phyloP scores from a whole-genome alignment of 2,329 filamentous ascomycete species.

The Penicillium sp. region DNA sequence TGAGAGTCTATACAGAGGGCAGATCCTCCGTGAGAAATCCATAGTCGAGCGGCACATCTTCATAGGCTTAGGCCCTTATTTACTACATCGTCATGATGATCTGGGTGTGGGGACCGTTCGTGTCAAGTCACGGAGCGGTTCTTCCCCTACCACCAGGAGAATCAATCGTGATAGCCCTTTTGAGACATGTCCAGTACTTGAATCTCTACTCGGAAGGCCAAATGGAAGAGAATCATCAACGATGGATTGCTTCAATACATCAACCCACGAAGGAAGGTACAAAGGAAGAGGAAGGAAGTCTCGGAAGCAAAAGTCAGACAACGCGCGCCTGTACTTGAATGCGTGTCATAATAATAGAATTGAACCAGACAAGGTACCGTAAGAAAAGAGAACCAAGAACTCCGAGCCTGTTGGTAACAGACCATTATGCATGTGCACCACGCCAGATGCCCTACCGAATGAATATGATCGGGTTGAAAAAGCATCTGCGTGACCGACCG shows the following conservation, averaged over 20 bases:
- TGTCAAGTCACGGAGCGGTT: background rate
- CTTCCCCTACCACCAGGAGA: background rate
- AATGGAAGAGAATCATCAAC: background rate
- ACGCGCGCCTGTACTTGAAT: conserved; percentile 23
- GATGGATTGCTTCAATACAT: background rate
- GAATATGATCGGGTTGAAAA: conserved; percentile 5
- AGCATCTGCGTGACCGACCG: conserved; percentile 15
- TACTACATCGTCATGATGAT: too few species aligned
- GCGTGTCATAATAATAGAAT: conserved; percentile 19
- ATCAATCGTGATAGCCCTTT: background rate
- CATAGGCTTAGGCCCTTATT: too few species aligned
- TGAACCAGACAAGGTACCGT: background rate
- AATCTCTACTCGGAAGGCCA: background rate
- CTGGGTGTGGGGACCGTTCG: background rate
- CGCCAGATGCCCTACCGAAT: conserved; percentile 8
- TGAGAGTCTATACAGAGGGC: too few species aligned
- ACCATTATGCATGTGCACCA: conserved; percentile 29
- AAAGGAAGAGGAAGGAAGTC: background rate
- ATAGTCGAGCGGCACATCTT: too few species aligned
- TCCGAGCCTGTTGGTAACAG: conserved; percentile 25
- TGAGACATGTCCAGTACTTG: background rate
- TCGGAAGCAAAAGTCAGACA: conserved; percentile 6
- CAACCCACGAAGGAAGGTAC: background rate
- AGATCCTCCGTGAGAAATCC: too few species aligned
- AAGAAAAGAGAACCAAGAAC: conserved; percentile 23